phyloP scores from a whole-genome alignment of 176 grass and related monocot species.

The Tillandsia leiboldiana region DNA sequence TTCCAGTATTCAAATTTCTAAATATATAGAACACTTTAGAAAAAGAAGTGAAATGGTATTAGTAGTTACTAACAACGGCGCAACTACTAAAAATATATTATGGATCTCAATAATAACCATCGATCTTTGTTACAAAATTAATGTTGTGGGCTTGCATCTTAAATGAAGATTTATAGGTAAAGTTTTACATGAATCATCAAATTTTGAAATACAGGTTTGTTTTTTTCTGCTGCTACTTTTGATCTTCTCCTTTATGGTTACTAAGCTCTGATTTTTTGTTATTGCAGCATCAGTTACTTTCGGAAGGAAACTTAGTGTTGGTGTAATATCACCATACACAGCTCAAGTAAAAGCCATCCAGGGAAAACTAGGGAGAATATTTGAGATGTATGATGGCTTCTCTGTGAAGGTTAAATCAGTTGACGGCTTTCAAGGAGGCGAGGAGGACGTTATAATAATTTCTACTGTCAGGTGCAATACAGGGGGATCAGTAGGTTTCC shows the following conservation, averaged over 20 bases:
- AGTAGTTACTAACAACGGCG: too few species aligned
- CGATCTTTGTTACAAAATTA: too few species aligned
- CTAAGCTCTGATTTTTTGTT: constrained; percentile 8
- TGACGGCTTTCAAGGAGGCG: constrained; percentile 74
- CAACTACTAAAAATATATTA: too few species aligned
- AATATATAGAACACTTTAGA: too few species aligned
- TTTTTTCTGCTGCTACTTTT: too few species aligned
- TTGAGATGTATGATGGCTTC: constrained; percentile 4
- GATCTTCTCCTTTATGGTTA: not conserved
- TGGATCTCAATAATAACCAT: too few species aligned
- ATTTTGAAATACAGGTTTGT: too few species aligned
- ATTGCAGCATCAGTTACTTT: constrained; percentile 24
- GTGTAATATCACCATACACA: constrained; percentile 48
- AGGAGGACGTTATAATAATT: constrained; percentile 66
- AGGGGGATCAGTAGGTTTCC: constrained; percentile 38
- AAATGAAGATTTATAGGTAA: too few species aligned
- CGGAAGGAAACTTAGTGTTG: constrained; percentile 43
- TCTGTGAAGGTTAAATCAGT: constrained; percentile 60
- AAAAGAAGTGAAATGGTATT: too few species aligned
- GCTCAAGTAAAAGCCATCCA: constrained; percentile 43
- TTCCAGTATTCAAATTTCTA: too few species aligned
- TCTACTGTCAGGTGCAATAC: constrained; percentile 52
- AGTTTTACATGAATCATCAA: not conserved
- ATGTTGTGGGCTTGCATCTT: too few species aligned
- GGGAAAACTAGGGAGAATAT: constrained; percentile 32